These are phyloP conservation scores for Aspergillus baeticus DNA, from an alignment of 495 filamentous ascomycete genomes.

Conservation along the genomic window DNA sequence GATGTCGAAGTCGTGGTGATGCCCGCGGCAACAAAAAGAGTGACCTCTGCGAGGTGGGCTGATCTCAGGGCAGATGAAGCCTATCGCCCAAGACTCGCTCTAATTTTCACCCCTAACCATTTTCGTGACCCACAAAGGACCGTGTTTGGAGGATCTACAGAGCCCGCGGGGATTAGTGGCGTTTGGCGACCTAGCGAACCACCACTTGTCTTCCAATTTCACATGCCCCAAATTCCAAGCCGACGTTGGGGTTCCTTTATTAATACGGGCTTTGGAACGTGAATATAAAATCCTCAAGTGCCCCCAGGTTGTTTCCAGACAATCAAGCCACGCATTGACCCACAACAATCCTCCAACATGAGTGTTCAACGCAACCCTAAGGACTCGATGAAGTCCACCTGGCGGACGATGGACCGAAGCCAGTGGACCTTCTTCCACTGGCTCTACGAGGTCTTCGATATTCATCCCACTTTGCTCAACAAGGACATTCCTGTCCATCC, in stretches of 20 bases:
- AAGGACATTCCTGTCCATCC: constrained; percentile 29
- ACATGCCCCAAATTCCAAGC: constrained; percentile 5
- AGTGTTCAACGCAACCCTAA: constrained; percentile 24
- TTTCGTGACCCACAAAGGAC: constrained; percentile 1
- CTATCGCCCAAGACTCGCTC: too few species aligned
- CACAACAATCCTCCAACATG: constrained; percentile 4
- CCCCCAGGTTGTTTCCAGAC: neutral
- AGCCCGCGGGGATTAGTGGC: constrained; percentile 11
- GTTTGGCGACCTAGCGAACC: neutral
- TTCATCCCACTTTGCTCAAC: constrained; percentile 25
- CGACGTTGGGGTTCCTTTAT: neutral
- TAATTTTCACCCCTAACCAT: neutral
- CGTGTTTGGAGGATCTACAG: constrained; percentile 14
- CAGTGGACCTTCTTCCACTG: constrained; percentile 31
- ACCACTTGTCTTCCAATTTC: neutral
- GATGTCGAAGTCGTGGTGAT: neutral
- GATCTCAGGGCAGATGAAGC: neutral
- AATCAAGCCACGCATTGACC: neutral
- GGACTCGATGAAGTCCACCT: constrained; percentile 41
- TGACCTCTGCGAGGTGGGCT: neutral
- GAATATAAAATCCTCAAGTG: constrained; percentile 2
- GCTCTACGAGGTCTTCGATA: constrained; percentile 27
- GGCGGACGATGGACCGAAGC: constrained; percentile 23
- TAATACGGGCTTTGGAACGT: neutral
- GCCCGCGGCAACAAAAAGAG: neutral